phyloP scores from a whole-genome alignment of 2,329 filamentous ascomycete species.

The Penicillium sp. region DNA sequence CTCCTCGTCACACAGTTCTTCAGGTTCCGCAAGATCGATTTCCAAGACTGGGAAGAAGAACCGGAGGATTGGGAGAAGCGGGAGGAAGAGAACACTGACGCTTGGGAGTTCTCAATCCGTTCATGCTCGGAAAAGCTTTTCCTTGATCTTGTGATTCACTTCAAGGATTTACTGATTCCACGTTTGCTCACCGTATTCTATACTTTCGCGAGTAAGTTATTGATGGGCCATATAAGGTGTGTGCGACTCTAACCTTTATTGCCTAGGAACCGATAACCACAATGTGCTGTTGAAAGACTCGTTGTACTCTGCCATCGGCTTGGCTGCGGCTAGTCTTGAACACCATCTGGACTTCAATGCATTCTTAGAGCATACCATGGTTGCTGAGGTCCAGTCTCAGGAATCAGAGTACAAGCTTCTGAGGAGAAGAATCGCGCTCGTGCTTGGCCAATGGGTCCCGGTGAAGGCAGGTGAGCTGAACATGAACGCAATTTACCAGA shows the following conservation, averaged over 20 bases:
- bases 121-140: slow-evolving; percentile 94
- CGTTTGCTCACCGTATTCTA: slow-evolving; percentile 81
- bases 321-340: slow-evolving; percentile 74
- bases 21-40: slow-evolving; percentile 77
- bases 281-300: slow-evolving; percentile 87
- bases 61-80: slow-evolving; percentile 93
- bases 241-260: slow-evolving; percentile 15
- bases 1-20: slow-evolving; percentile 84
- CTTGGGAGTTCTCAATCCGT: slow-evolving; percentile 88
- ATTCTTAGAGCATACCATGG: slow-evolving; percentile 71
- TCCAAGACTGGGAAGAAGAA: slow-evolving; percentile 90
- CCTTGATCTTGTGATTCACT: slow-evolving; percentile 83
- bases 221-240: background rate
- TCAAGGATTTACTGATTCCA: slow-evolving; percentile 74
- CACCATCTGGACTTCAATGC: slow-evolving; percentile 77
- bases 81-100: slow-evolving; percentile 79
- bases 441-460: slow-evolving; percentile 85
- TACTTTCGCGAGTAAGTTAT: slow-evolving; percentile 63
- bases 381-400: slow-evolving; percentile 71
- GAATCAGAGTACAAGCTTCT: slow-evolving; percentile 73
- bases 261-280: slow-evolving; percentile 53
- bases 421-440: slow-evolving; percentile 79
- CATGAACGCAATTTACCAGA: slow-evolving; percentile 74
- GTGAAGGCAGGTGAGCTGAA: slow-evolving; percentile 69
- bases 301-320: slow-evolving; percentile 86